Base-by-base conservation (phyloP, 2,329 filamentous ascomycete genomes). In the Alternaria postmessia region DNA sequence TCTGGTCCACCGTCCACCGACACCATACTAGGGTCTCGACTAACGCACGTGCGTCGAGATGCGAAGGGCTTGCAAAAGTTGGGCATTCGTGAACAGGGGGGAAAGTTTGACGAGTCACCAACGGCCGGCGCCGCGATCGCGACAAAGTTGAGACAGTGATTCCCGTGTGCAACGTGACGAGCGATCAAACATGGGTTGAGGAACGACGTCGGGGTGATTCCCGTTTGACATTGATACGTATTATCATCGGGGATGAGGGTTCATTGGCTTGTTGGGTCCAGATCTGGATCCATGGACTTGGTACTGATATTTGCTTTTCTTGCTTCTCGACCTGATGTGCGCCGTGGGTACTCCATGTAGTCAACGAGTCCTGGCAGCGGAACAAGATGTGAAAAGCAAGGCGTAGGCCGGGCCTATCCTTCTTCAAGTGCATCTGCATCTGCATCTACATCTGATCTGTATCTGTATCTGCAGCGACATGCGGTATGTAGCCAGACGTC, bases 221-320 rank as follows among this genome's bases (percentile, higher is more conserved):
- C 48, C 11, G 53, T 47, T 57, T 59, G 39, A 46, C 32, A 34
- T 46, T 51, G 46, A 51, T 32, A 42, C 32, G 30, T 38, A n/a
- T 32, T 44, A 22, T 26, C 28, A 26, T 44, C 38, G 24, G 36
- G n/a, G 30, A 49, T 39, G 47, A 46, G 46, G 11, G 30, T 38
- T 57, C 52, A 60, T 57, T 57, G 57, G 57, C 26, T 56, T 44
- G 53, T 32, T 28, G 34, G 47, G 34, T 16, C 16, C 24, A 34
- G 34, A 47, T 57, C 39, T 41, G 26, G 53, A 43, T 43, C 57
- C 57, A 41, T 34, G 22, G 52, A 24, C 32, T 41, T 38, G 57
- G 47, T 51, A 55, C 52, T 16, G 26, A 42, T 36, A 36, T 57
- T 57, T 56, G 39, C 53, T 60, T 60, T 34, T 59, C 43, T 42